These are phyloP conservation scores for Coprinopsis marcescibilis DNA, from an alignment of 768 basidiomycete species.

Conservation along the genomic window DNA sequence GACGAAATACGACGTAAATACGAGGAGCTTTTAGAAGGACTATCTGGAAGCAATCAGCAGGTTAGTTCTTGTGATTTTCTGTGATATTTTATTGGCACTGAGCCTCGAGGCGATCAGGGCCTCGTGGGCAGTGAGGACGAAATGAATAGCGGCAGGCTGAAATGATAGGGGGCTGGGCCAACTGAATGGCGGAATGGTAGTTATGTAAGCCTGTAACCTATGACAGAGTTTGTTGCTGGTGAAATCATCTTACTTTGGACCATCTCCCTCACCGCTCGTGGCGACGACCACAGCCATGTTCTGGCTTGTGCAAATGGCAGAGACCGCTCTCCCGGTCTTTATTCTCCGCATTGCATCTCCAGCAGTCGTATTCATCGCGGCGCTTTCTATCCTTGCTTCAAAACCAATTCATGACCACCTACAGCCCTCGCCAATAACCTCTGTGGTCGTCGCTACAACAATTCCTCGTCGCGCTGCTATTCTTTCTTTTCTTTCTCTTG, in stretches of 20 bases:
- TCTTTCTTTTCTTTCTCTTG: constrained; percentile 61
- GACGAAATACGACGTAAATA: constrained; percentile 50
- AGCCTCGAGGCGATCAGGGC: constrained; percentile 1
- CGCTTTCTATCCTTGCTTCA: constrained; percentile 53
- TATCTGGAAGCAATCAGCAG: constrained; percentile 19
- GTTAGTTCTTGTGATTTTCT: neutral
- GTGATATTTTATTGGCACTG: neutral
- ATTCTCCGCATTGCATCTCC: constrained; percentile 64
- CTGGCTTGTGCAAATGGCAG: constrained; percentile 15
- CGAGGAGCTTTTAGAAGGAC: constrained; percentile 43
- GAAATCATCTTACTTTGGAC: neutral
- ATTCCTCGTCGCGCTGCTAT: constrained; percentile 76
- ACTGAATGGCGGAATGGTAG: neutral
- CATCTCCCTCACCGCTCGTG: constrained; percentile 5
- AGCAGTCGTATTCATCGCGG: constrained; percentile 52
- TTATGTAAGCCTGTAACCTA: neutral
- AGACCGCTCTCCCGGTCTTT: constrained; percentile 35
- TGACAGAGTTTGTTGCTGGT: constrained; percentile 3
- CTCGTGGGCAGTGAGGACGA: neutral
- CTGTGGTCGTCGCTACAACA: constrained; percentile 68
- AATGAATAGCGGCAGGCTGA: neutral
- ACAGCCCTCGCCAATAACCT: constrained; percentile 59
- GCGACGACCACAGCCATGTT: constrained; percentile 25
- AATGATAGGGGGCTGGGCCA: neutral
- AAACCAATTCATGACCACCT: constrained; percentile 25